Evolutionary conservation across 257 asterid genomes (phyloP).

Genomic region (Jacaranda mimosifolia): DNA sequence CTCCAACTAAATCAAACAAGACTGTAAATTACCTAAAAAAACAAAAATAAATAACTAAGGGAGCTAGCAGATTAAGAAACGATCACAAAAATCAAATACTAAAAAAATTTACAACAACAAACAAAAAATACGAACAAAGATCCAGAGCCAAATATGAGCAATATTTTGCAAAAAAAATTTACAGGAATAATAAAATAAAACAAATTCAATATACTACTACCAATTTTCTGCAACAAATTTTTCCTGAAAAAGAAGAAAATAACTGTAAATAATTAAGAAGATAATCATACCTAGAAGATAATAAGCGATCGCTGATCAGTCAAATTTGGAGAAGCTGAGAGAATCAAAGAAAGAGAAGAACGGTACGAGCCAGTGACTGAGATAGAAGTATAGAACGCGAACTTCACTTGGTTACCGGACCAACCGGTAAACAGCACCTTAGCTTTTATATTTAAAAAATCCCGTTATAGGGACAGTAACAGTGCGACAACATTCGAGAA

Average conservation of each 20-base stretch:
- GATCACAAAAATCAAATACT: background rate
- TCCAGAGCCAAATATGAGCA: slow-evolving; percentile 19
- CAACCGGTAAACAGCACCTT: slow-evolving; percentile 42
- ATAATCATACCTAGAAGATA: slow-evolving; percentile 61
- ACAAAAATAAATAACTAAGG: background rate
- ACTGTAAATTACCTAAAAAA: background rate
- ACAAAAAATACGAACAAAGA: background rate
- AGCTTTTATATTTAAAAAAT: slow-evolving; percentile 26
- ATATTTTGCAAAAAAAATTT: background rate
- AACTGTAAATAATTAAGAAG: slow-evolving; percentile 10
- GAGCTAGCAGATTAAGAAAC: slow-evolving; percentile 19
- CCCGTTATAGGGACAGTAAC: slow-evolving; percentile 33
- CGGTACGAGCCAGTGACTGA: slow-evolving; percentile 30
- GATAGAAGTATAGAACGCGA: slow-evolving; percentile 39
- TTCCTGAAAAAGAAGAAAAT: background rate
- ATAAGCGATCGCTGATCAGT: slow-evolving; percentile 62
- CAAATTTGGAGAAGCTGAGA: slow-evolving; percentile 37
- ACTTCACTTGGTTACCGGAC: slow-evolving; percentile 44
- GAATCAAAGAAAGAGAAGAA: slow-evolving; percentile 36
- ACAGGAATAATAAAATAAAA: background rate
- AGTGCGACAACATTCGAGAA: slow-evolving; percentile 6
- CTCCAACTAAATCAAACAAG: background rate
- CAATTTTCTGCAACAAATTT: background rate
- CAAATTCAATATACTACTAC: slow-evolving; percentile 9
- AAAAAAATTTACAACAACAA: background rate